These are phyloP conservation scores for Chaetomiaceae sp. DNA, from an alignment of 2,329 filamentous ascomycete genomes.

Conservation along the genomic window DNA sequence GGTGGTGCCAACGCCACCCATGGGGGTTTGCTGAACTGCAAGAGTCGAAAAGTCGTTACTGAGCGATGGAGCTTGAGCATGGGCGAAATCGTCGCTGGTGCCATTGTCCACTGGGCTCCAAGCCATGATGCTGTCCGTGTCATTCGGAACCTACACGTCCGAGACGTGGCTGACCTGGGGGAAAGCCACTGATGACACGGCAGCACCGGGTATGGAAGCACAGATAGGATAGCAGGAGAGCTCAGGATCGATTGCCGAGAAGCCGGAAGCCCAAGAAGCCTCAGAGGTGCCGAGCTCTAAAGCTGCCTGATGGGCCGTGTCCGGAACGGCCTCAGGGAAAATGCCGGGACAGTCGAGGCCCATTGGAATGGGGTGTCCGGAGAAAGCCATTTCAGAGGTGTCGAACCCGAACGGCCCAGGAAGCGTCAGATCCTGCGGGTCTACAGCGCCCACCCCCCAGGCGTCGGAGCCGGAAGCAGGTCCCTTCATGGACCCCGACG, in stretches of 20 bases:
- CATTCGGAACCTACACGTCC: not conserved
- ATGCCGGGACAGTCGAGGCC: not conserved
- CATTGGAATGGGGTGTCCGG: not conserved
- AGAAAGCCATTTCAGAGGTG: not conserved
- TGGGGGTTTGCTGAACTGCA: not conserved
- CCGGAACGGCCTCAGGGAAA: not conserved
- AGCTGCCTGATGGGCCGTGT: not conserved
- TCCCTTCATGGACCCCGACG: not conserved
- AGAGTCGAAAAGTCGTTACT: not conserved
- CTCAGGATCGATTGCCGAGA: not conserved
- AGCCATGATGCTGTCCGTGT: not conserved
- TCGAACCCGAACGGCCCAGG: not conserved
- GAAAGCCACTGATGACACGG: slow-evolving; percentile 1
- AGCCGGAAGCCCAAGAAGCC: too few relatives aligned
- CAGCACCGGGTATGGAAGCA: not conserved
- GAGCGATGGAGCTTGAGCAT: not conserved
- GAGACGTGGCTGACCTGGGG: slow-evolving; percentile 4
- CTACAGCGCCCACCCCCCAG: not conserved
- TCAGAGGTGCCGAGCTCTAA: not conserved
- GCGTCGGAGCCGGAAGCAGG: not conserved
- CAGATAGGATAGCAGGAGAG: not conserved
- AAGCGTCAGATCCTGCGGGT: not conserved
- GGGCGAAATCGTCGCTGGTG: not conserved
- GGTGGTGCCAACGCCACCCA: slow-evolving; percentile 8
- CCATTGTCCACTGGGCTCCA: not conserved